phyloP scores from a whole-genome alignment of 371 early-diverging fungal species.

The Haplosporangium sp. region DNA sequence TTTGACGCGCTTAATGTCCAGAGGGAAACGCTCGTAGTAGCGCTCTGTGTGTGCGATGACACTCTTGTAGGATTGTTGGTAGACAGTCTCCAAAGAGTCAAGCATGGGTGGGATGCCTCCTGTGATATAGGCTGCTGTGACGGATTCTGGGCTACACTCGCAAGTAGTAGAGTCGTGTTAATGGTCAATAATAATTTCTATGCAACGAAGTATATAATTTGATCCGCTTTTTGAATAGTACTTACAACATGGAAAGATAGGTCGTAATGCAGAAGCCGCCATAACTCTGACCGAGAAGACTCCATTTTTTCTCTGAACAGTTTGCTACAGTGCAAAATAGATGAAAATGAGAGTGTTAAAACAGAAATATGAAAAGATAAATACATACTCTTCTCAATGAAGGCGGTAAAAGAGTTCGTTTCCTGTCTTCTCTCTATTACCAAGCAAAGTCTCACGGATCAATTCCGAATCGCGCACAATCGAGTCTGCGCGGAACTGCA shows the following conservation, averaged over 20 bases:
- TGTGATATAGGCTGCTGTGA: constrained; percentile 74
- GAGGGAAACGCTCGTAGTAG: constrained; percentile 74
- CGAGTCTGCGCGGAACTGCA: constrained; percentile 78
- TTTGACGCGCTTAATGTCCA: constrained; percentile 72
- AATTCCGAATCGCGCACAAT: constrained; percentile 79
- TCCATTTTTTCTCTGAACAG: constrained; percentile 54
- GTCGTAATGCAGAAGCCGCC: constrained; percentile 82
- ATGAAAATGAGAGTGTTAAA: background rate
- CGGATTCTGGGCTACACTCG: constrained; percentile 64
- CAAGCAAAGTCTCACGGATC: constrained; percentile 69
- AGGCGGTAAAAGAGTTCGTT: background rate
- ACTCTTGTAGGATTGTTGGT: constrained; percentile 70
- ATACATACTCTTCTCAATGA: background rate
- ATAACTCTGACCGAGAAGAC: constrained; percentile 77
- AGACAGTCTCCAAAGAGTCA: constrained; percentile 71
- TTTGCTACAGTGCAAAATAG: constrained; percentile 15
- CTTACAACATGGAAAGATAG: constrained; percentile 78
- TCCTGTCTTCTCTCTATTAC: constrained; percentile 9
- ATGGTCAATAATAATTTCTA: background rate
- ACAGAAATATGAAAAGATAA: background rate
- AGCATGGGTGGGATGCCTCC: constrained; percentile 81
- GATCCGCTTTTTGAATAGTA: background rate
- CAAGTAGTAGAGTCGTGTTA: background rate
- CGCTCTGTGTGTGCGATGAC: constrained; percentile 69
- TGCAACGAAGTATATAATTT: background rate